Conservation (phyloP, 75 land plant species). For the Pseudotsuga menziesii region DNA sequence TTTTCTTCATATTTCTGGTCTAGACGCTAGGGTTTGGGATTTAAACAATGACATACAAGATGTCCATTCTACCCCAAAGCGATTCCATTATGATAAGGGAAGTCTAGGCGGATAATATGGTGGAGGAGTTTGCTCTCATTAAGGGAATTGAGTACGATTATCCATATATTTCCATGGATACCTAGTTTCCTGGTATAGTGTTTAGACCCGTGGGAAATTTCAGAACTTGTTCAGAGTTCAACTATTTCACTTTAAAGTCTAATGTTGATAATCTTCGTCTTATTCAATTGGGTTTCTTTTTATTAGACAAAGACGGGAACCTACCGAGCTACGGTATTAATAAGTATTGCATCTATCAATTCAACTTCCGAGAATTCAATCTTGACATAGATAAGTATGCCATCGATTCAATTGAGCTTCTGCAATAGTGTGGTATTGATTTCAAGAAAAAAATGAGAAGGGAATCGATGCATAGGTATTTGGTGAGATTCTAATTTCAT, state of each 20-base stretch:
- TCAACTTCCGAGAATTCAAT: slow-evolving; percentile 58
- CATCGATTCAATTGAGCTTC: slow-evolving; percentile 48
- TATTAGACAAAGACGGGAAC: slow-evolving; percentile 47
- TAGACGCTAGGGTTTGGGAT: too few relatives aligned
- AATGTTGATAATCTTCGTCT: slow-evolving; percentile 57
- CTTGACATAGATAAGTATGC: slow-evolving; percentile 33
- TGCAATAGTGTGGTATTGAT: slow-evolving; percentile 48
- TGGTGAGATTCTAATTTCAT: slow-evolving; percentile 15
- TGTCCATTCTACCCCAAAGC: too few relatives aligned
- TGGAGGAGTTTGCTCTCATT: slow-evolving; percentile 20
- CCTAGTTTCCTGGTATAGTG: slow-evolving; percentile 63
- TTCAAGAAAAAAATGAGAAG: slow-evolving; percentile 33
- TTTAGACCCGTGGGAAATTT: slow-evolving; percentile 39
- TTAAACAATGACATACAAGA: too few relatives aligned
- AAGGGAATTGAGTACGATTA: slow-evolving; percentile 44
- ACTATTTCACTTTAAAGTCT: slow-evolving; percentile 43
- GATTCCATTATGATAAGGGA: slow-evolving; percentile 1
- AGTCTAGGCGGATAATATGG: slow-evolving; percentile 59
- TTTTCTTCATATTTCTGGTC: too few relatives aligned
- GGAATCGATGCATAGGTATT: slow-evolving; percentile 30
- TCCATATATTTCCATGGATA: slow-evolving; percentile 60
- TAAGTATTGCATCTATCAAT: slow-evolving; percentile 50
- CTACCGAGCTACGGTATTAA: slow-evolving; percentile 44
- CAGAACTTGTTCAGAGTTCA: slow-evolving; percentile 32
- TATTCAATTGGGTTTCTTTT: slow-evolving; percentile 55